Evolutionary conservation across 2,329 filamentous ascomycete species (phyloP), one percentile per base, ranked within the genome.

Genomic region (Cytospora chrysosperma): DNA sequence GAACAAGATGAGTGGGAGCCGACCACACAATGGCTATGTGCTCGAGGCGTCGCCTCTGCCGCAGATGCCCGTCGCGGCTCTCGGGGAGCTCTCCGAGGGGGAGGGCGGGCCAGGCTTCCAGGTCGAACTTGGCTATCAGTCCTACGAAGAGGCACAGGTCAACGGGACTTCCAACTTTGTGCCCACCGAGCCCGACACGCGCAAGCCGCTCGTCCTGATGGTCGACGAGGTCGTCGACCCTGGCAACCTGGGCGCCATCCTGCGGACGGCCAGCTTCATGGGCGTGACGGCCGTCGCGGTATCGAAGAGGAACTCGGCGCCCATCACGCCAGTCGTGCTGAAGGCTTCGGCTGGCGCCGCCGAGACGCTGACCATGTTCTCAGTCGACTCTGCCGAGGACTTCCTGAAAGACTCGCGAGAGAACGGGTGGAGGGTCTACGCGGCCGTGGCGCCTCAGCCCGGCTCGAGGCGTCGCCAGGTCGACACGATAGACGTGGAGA

Each of bases 271-370:
- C 2, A 90, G 92, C 71, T 98, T 95, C 75, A 85, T 98, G n/a
- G 94, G 94, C 26, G 89, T 92, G 7, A 91, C 93, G 61, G 93
- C 91, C 5, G 85, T 99, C 24, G 87, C 87, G 2, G 87, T 96
- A 61, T 91, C 92, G 3, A 87, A 84, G 32, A 85, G 86, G 64
- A 89, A 87, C 70, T 91, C 89, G 19, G 90, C 93, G 0, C 84
- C 87, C 0, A 79, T 97, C 65, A 90, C 88, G 9, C 84, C 92
- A 0, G 85, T 93, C 10, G 88, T 91, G 0, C 83, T 96, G 65
- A 98, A 98, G 75, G 90, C 94, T 0, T 93, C 93, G 0, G 88
- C 92, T 0, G 95, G 95, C 9, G 94, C 94, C 4, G 88, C 91
- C 3, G 95, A 99, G 77, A 86, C 87, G 32, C 79, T 97, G 57